phyloP scores from a whole-genome alignment of 768 basidiomycete species.

The Leccinellum albellum region DNA sequence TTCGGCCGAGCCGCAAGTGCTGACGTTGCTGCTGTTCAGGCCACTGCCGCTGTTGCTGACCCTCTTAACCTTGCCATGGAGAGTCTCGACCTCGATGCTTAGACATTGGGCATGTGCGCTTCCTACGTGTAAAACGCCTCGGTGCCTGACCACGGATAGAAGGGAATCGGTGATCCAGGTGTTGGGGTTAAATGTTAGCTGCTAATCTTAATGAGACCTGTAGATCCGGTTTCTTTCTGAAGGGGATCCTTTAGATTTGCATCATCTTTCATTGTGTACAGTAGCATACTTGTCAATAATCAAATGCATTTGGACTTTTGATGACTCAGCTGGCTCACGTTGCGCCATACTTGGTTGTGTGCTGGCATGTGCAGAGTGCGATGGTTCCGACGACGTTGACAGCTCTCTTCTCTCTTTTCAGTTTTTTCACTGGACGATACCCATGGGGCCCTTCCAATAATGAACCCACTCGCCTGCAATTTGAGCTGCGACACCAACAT shows the following conservation, averaged over 20 bases:
- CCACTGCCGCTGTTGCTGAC: slow-evolving; percentile 42
- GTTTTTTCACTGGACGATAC: slow-evolving; percentile 15
- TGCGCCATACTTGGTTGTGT: neutral
- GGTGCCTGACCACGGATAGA: slow-evolving; percentile 10
- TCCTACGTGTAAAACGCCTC: slow-evolving; percentile 10
- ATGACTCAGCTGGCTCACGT: slow-evolving; percentile 18
- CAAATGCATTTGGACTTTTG: neutral
- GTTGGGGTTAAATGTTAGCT: neutral
- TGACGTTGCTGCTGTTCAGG: slow-evolving; percentile 33
- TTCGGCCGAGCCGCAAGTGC: slow-evolving; percentile 50
- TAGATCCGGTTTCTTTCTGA: neutral
- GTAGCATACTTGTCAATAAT: neutral
- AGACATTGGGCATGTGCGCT: slow-evolving; percentile 1
- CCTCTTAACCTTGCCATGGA: slow-evolving; percentile 66
- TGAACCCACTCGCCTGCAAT: slow-evolving; percentile 31
- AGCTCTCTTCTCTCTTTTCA: slow-evolving; percentile 42
- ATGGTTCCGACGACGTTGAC: slow-evolving; percentile 44
- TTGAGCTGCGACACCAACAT: slow-evolving; percentile 63
- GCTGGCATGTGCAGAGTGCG: slow-evolving; percentile 8
- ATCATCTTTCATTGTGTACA: neutral
- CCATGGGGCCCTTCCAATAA: neutral
- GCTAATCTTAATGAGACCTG: slow-evolving; percentile 5
- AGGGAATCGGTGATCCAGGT: neutral
- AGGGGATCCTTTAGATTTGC: slow-evolving; percentile 1
- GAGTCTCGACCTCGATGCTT: slow-evolving; percentile 33